Evolutionary conservation across 495 filamentous ascomycete species (phyloP), one percentile per base, ranked within the genome.

Genomic region (Daldinia loculata): DNA sequence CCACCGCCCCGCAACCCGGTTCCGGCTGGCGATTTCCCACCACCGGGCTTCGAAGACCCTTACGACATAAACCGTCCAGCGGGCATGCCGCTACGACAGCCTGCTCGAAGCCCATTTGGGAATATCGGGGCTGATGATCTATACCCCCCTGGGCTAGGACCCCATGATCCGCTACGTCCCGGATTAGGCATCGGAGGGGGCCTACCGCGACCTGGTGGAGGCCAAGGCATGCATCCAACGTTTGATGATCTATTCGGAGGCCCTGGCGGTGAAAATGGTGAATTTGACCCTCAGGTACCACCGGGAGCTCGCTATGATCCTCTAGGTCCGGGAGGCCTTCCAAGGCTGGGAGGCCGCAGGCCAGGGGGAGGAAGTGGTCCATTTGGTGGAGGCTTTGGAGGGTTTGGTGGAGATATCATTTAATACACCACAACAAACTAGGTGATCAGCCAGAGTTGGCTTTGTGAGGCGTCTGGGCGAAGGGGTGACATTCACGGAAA

Each of bases 31-130:
- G 94, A 94, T 62, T 93, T 96, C 69, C 86, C 89, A 0, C 93
- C 93, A 0, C 95, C 95, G 3, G 93, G 88, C 19, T 98, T 98
- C 73, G 95, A 98, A 66, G 94, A 98, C 80, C 94, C 97, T 71
- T 93, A 92, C 74, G 93, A 98, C 59, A 85, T 98, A 55, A 87
- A 91, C 55, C 83, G 88, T 1, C 93, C 89, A 1, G 86, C 86
- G 0, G 86, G 88, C 17, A 85, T 87, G 15, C 82, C 39, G 56
- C 29, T 45, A 27, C 17, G 43, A 48, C 60, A 70, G 7, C 71
- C 74, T 3, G 89, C 78, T 6, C 79, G 87, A 27, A 83, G 83
- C 27, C 87, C 88, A 3, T 82, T 88, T 50, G 75, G 74, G 9
- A 89, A 84, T 62, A 90, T 96, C 38, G 95, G 95, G 2, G 89